phyloP scores from a whole-genome alignment of 129 eudicot species.

The Dittrichia graveolens region DNA sequence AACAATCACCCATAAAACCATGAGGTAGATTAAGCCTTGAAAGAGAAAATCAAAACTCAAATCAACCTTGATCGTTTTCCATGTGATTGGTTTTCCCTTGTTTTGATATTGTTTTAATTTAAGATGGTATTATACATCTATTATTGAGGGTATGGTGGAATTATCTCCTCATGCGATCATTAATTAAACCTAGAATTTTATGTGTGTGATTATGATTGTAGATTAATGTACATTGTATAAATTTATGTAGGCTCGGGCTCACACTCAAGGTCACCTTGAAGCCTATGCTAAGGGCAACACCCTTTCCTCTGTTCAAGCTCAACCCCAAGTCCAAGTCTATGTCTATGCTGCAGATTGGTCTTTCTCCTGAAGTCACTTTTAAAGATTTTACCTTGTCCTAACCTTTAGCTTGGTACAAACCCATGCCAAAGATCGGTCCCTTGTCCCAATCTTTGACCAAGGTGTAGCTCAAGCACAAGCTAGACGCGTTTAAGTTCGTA shows the following conservation, averaged over 20 bases:
- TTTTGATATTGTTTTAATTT: neutral
- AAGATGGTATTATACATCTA: neutral
- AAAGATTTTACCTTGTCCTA: too few relatives aligned
- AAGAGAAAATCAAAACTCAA: slow-evolving; percentile 7
- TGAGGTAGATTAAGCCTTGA: slow-evolving; percentile 11
- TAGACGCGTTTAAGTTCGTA: too few relatives aligned
- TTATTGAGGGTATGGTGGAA: neutral
- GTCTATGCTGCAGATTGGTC: neutral
- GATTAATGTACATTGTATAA: slow-evolving; percentile 7
- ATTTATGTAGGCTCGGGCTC: neutral
- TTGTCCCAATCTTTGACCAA: neutral
- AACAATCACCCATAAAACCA: slow-evolving; percentile 12
- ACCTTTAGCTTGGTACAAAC: too few relatives aligned
- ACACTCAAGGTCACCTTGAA: neutral
- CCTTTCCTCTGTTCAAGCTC: neutral
- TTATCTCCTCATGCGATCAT: slow-evolving; percentile 13
- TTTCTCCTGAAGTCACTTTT: too few relatives aligned
- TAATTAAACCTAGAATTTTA: neutral
- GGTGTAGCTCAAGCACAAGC: too few relatives aligned
- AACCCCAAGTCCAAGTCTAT: neutral
- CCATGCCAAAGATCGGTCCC: too few relatives aligned
- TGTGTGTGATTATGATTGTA: neutral
- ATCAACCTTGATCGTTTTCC: too few relatives aligned
- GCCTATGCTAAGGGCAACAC: neutral
- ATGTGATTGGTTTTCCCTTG: slow-evolving; percentile 3